These are phyloP conservation scores for Yamadazyma trypodendri DNA, from an alignment of 1,139 yeast genomes.

Conservation along the genomic window DNA sequence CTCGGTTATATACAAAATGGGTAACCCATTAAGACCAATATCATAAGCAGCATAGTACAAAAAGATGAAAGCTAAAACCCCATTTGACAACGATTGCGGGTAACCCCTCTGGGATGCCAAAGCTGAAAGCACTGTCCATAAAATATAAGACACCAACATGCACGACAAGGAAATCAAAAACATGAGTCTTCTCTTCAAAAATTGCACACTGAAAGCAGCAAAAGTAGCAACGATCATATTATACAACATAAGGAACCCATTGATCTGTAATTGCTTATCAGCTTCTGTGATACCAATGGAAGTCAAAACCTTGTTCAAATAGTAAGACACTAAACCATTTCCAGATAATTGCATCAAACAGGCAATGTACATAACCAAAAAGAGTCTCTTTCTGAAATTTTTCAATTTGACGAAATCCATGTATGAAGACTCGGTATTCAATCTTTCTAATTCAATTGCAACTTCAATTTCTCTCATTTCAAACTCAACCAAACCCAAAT, in stretches of 20 bases:
- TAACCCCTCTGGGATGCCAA: conserved; percentile 35
- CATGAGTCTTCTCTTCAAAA: conserved; percentile 45
- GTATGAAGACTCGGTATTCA: conserved; percentile 27
- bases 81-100: conserved; percentile 34
- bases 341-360: conserved; percentile 50
- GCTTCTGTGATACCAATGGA: conserved; percentile 49
- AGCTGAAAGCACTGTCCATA: conserved; percentile 41
- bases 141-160: conserved; percentile 38
- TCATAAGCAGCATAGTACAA: conserved; percentile 38
- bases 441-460: conserved; percentile 35
- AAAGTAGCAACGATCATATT: conserved; percentile 35
- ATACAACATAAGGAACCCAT: conserved; percentile 44
- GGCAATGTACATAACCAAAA: conserved; percentile 32
- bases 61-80: conserved; percentile 48
- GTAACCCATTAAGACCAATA: conserved; percentile 41
- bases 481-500: conserved; percentile 37
- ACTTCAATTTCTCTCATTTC: conserved; percentile 47
- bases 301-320: conserved; percentile 45
- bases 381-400: conserved; percentile 45
- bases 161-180: conserved; percentile 34
- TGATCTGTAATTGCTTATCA: conserved; percentile 44
- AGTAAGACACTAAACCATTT: conserved; percentile 52
- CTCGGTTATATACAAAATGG: conserved; percentile 41
- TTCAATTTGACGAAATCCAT: conserved; percentile 33
- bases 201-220: conserved; percentile 29